Conservation (phyloP, 2,329 filamentous ascomycete species). For the Claviceps sp. region DNA sequence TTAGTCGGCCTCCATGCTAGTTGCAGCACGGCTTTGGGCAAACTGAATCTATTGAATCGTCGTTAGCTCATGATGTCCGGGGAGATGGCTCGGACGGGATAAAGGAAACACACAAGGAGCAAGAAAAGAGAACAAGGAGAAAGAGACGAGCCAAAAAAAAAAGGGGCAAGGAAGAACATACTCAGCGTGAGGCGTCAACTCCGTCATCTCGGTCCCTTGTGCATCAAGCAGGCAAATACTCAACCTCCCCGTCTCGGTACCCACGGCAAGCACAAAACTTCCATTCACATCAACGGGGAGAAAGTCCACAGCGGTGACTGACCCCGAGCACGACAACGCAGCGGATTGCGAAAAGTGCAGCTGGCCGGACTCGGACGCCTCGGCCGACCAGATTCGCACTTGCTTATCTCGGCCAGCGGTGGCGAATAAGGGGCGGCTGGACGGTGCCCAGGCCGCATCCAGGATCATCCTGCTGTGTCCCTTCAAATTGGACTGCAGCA, state of each 20-base stretch:
- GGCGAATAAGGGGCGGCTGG: slow-evolving; percentile 48
- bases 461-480: slow-evolving; percentile 89
- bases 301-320: slow-evolving; percentile 64
- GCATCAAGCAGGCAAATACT: slow-evolving; percentile 28
- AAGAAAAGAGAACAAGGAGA: neutral
- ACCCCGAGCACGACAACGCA: slow-evolving; percentile 39
- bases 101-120: neutral
- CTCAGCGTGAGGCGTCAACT: slow-evolving; percentile 23
- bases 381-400: slow-evolving; percentile 54
- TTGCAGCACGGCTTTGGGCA: slow-evolving; percentile 53
- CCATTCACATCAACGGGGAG: slow-evolving; percentile 22
- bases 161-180: slow-evolving; percentile 16
- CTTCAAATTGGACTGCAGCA: slow-evolving; percentile 58
- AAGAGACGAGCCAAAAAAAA: neutral
- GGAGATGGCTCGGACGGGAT: slow-evolving; percentile 1
- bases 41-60: slow-evolving; percentile 16
- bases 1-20: slow-evolving; percentile 51
- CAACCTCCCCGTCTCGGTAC: slow-evolving; percentile 41
- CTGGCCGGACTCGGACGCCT: slow-evolving; percentile 15
- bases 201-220: slow-evolving; percentile 24
- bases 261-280: slow-evolving; percentile 36
- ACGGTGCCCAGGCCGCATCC: slow-evolving; percentile 69
- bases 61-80: slow-evolving; percentile 6
- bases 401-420: slow-evolving; percentile 85
- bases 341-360: slow-evolving; percentile 36